phyloP scores from a whole-genome alignment of 768 basidiomycete genomes.

The Russula sp. region DNA sequence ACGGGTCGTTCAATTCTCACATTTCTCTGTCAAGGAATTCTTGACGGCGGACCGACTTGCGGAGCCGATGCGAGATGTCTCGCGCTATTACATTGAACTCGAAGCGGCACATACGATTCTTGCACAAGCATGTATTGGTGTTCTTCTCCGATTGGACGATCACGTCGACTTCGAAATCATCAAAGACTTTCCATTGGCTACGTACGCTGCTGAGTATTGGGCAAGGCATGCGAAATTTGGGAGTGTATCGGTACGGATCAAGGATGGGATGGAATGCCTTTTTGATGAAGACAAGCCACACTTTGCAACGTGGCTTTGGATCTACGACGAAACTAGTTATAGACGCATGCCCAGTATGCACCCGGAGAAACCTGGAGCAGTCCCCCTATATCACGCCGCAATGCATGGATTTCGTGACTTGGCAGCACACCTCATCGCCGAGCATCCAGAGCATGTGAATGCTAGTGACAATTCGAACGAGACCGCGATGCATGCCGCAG shows the following conservation, averaged over 20 bases:
- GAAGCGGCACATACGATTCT: not conserved
- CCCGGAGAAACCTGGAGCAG: not conserved
- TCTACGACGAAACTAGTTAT: not conserved
- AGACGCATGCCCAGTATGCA: not conserved
- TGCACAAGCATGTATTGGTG: not conserved
- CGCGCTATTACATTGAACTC: not conserved
- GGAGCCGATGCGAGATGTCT: not conserved
- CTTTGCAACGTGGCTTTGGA: not conserved
- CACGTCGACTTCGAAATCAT: not conserved
- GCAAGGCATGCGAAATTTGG: not conserved
- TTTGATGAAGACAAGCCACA: not conserved
- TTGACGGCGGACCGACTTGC: not conserved
- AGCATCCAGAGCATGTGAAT: constrained; percentile 1
- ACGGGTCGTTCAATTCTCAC: not conserved
- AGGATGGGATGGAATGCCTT: not conserved
- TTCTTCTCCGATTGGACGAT: not conserved
- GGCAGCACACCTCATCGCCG: not conserved
- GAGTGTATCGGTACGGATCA: not conserved
- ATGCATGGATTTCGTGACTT: not conserved
- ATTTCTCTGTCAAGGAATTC: constrained; percentile 3
- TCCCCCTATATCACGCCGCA: not conserved
- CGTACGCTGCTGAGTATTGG: not conserved
- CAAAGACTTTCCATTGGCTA: not conserved
- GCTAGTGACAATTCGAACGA: rapidly evolving
- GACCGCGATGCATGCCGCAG: not conserved